These are phyloP conservation scores for Parasitella parasitica DNA, from an alignment of 371 early-diverging fungal genomes.

Conservation along the genomic window DNA sequence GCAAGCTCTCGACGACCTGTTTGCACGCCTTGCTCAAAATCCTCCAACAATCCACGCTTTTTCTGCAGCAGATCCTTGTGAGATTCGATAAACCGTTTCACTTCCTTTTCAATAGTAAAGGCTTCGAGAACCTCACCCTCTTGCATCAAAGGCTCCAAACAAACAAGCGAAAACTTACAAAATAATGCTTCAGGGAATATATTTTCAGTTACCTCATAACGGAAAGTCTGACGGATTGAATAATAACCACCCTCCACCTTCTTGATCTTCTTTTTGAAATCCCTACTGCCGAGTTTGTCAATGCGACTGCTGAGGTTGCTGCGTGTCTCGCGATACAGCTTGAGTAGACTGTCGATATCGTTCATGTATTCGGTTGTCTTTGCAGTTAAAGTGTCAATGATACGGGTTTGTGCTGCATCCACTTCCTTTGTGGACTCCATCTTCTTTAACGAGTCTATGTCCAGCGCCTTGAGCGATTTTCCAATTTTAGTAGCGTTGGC, in stretches of 20 bases:
- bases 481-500: neutral
- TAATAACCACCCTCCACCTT: constrained; percentile 52
- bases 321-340: constrained; percentile 46
- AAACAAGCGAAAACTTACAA: constrained; percentile 41
- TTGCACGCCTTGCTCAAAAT: constrained; percentile 68
- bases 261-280: constrained; percentile 62
- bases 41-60: constrained; percentile 55
- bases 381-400: constrained; percentile 23
- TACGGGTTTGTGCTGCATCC: constrained; percentile 34
- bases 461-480: neutral
- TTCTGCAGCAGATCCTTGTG: constrained; percentile 53
- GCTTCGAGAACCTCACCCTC: constrained; percentile 74
- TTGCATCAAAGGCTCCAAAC: constrained; percentile 67
- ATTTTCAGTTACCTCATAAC: constrained; percentile 21
- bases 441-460: constrained; percentile 2
- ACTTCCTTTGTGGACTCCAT: constrained; percentile 32
- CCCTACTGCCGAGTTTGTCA: constrained; percentile 66
- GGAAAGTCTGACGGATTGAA: constrained; percentile 26
- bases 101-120: constrained; percentile 47
- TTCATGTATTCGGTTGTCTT: constrained; percentile 34
- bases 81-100: constrained; percentile 43
- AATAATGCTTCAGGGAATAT: constrained; percentile 32
- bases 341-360: constrained; percentile 47
- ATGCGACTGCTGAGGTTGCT: constrained; percentile 53
- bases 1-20: constrained; percentile 70